phyloP scores from a whole-genome alignment of 805 yeast species.

The Candida silvatica region DNA sequence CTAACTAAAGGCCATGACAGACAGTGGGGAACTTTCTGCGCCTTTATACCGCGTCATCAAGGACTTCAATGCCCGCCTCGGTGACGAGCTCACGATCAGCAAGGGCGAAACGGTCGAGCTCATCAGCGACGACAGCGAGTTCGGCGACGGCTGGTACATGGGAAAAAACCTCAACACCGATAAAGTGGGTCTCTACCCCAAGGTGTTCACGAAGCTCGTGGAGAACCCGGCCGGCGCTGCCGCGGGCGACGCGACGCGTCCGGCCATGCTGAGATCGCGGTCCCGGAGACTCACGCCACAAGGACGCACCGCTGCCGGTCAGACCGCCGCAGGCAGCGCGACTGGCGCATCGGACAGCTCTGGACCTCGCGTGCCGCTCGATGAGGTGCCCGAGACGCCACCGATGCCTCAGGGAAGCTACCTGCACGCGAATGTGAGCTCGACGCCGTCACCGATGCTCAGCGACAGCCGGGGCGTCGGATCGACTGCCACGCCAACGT shows the following conservation, averaged over 20 bases:
- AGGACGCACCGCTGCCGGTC: constrained; percentile 14
- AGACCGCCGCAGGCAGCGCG: neutral
- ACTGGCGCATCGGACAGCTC: neutral
- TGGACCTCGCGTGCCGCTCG: neutral
- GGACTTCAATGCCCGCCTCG: constrained; percentile 79
- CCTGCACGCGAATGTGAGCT: neutral
- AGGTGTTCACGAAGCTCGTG: constrained; percentile 57
- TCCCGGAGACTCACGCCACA: constrained; percentile 38
- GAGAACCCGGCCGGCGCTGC: constrained; percentile 4
- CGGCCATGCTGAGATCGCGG: constrained; percentile 46
- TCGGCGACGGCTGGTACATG: constrained; percentile 96
- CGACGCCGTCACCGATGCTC: neutral
- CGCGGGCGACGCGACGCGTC: constrained; percentile 15
- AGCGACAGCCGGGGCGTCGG: neutral
- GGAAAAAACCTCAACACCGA: constrained; percentile 69
- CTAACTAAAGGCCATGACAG: too few relatives aligned
- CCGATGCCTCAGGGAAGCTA: neutral
- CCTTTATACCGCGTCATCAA: constrained; percentile 64
- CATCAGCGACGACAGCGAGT: constrained; percentile 86
- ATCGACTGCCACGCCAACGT: neutral
- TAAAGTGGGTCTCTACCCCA: constrained; percentile 84
- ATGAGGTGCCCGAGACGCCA: constrained; percentile 3
- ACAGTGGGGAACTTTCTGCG: too few relatives aligned
- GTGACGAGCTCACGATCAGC: constrained; percentile 76
- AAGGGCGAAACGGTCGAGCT: constrained; percentile 86